Evolutionary conservation across 1,284 basidiomycete genomes (phyloP), one percentile per base, ranked within the genome.

Genomic region (Papiliotrema nemorosa): DNA sequence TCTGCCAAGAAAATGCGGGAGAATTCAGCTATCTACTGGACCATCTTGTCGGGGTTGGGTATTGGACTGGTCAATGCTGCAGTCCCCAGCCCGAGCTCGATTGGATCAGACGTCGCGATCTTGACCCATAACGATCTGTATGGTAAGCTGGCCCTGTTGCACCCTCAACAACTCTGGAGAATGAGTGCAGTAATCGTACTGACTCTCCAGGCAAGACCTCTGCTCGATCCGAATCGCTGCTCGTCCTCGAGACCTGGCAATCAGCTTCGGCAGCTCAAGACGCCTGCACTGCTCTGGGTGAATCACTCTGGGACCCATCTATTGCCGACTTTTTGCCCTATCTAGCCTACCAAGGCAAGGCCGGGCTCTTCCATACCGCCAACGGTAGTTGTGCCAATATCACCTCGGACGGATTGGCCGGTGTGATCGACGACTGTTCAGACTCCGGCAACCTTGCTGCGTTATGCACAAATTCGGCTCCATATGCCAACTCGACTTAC

Each of bases 381-480:
- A 42, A 45, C 3, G 44, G 44, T 3, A 36, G 12, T 14, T 47
- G 44, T 34, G 39, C 26, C 22, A 33, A 33, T 18, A 12, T 41
- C 16, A 47, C 50, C 18, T 34, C 44, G 4, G 22, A 27, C 14
- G 35, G 36, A 3, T 14, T 31, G 5, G 29, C 41, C 12, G 27
- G 33, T 3, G 20, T 26, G n/a, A 10, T 20, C 7, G 13, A 29
- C 22, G 20, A 25, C n/a, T 50, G 42, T 25, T 14, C 27, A 2
- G 34, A 22, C 2, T 21, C 18, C n/a, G n/a, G n/a, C n/a, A n/a
- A n/a, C 3, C 27, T 40, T 9, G 38, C 48, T 10, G 53, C 37
- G 20, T 16, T 55, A 14, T 55, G 53, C 29, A 47, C 53, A 18
- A 50, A 51, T 27, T 51, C 49, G 14, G 53, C 53, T 2, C 45